Evolutionary conservation across 2,329 filamentous ascomycete genomes (phyloP).

Genomic region (Sclerotiophoma versabilis): DNA sequence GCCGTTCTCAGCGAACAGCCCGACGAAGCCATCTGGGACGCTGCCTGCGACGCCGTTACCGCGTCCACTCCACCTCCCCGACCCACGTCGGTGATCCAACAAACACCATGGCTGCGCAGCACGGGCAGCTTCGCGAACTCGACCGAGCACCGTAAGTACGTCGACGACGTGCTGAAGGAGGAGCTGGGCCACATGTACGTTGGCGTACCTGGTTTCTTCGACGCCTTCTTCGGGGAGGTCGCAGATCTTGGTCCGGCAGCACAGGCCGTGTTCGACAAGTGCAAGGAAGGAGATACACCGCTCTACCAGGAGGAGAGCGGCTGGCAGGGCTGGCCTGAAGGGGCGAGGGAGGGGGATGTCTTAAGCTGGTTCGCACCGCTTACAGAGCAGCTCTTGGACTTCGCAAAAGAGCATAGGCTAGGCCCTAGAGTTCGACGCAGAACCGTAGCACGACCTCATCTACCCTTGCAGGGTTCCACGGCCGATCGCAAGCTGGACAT

Average conservation of each 20-base stretch:
- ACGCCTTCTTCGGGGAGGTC: not conserved
- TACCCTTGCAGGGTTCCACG: no score
- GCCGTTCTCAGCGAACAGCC: no score
- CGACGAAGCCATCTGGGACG: no score
- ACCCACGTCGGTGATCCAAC: conserved; percentile 30
- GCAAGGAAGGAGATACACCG: conserved; percentile 41
- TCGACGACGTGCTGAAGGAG: no score
- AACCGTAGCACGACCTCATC: conserved; percentile 27
- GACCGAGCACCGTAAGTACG: conserved; percentile 7
- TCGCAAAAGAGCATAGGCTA: conserved; percentile 21
- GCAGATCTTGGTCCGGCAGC: not conserved
- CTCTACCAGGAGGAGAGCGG: conserved; percentile 28
- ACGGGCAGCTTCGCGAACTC: conserved; percentile 17
- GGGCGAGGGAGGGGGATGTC: conserved; percentile 30
- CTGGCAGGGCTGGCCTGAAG: conserved; percentile 30
- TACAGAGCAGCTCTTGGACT: conserved; percentile 24
- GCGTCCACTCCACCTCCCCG: conserved; percentile 46
- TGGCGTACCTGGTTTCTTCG: no score
- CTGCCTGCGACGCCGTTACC: conserved; percentile 43
- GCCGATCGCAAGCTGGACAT: conserved; percentile 35
- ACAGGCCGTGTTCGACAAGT: conserved; percentile 47
- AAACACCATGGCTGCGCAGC: conserved; percentile 36
- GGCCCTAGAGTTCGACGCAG: conserved; percentile 18
- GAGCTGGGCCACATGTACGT: no score
- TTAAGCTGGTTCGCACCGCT: conserved; percentile 30